These are phyloP conservation scores for Trichoderma sp. DNA, from an alignment of 2,329 filamentous ascomycete genomes.

Conservation along the genomic window DNA sequence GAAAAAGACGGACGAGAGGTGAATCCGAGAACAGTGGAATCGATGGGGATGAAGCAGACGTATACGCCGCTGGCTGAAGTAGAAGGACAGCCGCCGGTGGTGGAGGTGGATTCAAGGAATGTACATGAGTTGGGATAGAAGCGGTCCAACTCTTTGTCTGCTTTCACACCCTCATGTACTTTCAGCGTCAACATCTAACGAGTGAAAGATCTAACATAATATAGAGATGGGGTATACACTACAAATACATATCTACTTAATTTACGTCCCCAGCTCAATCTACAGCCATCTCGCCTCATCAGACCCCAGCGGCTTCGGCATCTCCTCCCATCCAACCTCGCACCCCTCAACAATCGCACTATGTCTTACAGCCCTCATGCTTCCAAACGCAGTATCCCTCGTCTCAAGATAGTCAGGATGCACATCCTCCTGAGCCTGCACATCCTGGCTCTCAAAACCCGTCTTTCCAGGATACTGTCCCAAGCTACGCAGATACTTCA, in stretches of 20 bases:
- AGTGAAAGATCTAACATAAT: not conserved
- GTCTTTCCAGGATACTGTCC: constrained; percentile 48
- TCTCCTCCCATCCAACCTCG: constrained; percentile 50
- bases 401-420: constrained; percentile 44
- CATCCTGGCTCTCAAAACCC: constrained; percentile 46
- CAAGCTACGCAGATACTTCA: constrained; percentile 57
- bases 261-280: not conserved
- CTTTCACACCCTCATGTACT: not conserved
- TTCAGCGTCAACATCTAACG: not conserved
- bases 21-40: not conserved
- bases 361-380: constrained; percentile 50
- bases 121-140: not conserved
- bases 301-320: constrained; percentile 52
- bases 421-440: constrained; percentile 32
- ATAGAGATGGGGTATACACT: not conserved
- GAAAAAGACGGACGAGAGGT: not conserved
- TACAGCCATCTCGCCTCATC: constrained; percentile 45
- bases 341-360: constrained; percentile 48
- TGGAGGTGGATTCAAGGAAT: not conserved
- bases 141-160: not conserved
- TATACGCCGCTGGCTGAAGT: not conserved
- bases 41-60: not conserved
- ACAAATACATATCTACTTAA: not conserved
- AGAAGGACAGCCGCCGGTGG: not conserved
- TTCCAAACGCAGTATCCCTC: constrained; percentile 47